Base-by-base conservation (phyloP, 768 basidiomycete species). In the Auricularia auricula-judae region DNA sequence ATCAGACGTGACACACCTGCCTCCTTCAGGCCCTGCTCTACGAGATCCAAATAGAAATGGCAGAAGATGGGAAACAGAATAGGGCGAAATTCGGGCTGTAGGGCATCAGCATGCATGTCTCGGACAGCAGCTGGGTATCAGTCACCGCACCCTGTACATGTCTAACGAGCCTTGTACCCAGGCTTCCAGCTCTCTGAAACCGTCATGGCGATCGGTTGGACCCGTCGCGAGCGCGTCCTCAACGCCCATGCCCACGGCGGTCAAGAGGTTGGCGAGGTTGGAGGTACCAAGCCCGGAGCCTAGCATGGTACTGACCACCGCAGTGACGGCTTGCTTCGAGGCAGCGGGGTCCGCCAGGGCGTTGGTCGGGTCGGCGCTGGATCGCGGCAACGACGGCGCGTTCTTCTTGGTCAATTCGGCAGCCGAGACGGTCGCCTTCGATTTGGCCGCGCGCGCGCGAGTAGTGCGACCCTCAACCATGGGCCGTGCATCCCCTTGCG, bases 51-150 rank as follows among this genome's bases (percentile, higher is more conserved):
- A 74, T 96, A 98, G 72, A 98, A 98, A 75, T 99, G 93, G 61
- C 91, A 93, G 72, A 98, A 98, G 67, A 99, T 90, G 2, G 97
- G 97, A 72, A 94, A 97, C 16, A 97, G 76, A 42, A 99, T 88
- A 56, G 92, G 94, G 56, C 90, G 82, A 70, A 99, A 89, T 75
- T 99, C 95, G 63, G 93, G 92, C 90, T 98, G 72, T 21, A 34
- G 23, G 23, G 23, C 23, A 59, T 59, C 10, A 66, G 34, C 29
- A 56, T 29, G 29, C 2, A n/a, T 21, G n/a, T 8, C n/a, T 12
- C 54, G 54, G 21, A 56, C 10, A 14, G 54, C 10, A 23, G 23
- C 4, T 62, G 10, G 34, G 62, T 14, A 76, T 29, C 29, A 29
- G 29, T 29, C 29, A 29, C 29, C 84, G 69, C 77, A 90, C 91